Base-by-base conservation (phyloP, 2,329 filamentous ascomycete genomes). In the Neofusicoccum cordaticola region DNA sequence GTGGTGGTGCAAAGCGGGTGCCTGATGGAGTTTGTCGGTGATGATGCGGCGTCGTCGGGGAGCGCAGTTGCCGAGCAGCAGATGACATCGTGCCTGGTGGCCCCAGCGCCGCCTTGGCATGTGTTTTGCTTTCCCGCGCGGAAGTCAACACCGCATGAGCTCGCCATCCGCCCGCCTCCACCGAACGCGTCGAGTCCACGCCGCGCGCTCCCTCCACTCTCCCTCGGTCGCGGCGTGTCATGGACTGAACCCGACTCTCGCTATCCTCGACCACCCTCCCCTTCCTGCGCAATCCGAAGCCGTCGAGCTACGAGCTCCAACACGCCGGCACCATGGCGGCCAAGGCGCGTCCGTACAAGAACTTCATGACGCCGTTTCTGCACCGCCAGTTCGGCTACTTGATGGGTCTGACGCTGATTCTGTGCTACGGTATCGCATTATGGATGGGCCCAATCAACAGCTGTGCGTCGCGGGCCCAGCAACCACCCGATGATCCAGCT, bases 311-410 rank as follows among this genome's bases (percentile, higher is more conserved):
- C 52, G 63, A 63, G 51, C 67, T 63, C 9, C 53, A 60, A 42
- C 42, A 61, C 47, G 27, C 27, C 39, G 37, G 35, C 63, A 56
- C 47, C 31, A 65, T 61, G 63, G 45, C 63, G 45, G 45, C 53
- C 27, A 58, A 58, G 78, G 74, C 83, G 81, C 80, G 87, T 82
- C 83, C 85, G 76, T 96, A 97, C 79, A 90, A 92, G 82, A 92
- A 97, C 80, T 96, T 96, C 77, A 81, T 97, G 70, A 96, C 94
- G 67, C 93, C 94, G 57, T 89, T 90, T 61, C 82, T 97, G 68
- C 94, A 98, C 78, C 85, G 91, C 72, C 87, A 93, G 72, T 98
- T 97, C 79, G 89, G 90, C 56, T 88, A 88, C 68, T 92, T 92
- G 12, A 90, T 90, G 53, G 84, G 86, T 13, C 81, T 91, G 67